phyloP scores from a whole-genome alignment of 83 land plant species.

The Larix sibirica region DNA sequence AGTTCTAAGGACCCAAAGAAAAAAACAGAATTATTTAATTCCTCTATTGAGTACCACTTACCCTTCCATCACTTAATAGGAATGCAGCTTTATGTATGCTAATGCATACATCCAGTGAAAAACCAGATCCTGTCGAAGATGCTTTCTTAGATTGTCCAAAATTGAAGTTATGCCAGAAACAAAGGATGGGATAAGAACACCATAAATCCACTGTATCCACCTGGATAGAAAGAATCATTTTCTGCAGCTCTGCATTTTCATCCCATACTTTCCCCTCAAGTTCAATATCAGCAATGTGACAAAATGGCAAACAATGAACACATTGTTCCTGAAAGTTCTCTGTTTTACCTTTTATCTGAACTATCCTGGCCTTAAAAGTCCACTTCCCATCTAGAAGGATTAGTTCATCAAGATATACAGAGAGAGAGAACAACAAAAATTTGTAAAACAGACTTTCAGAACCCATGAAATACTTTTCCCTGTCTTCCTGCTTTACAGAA shows the following conservation, averaged over 20 bases:
- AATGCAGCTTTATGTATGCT: slow-evolving; percentile 58
- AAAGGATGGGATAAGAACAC: slow-evolving; percentile 64
- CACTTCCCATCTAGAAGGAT: slow-evolving; percentile 1
- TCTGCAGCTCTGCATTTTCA: not conserved
- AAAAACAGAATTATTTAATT: not conserved
- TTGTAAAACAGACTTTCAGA: not conserved
- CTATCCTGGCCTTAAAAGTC: slow-evolving; percentile 25
- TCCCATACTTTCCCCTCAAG: slow-evolving; percentile 18
- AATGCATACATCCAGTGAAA: slow-evolving; percentile 24
- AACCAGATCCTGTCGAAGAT: slow-evolving; percentile 22
- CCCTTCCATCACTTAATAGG: slow-evolving; percentile 89
- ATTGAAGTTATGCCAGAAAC: slow-evolving; percentile 45
- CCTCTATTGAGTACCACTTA: slow-evolving; percentile 25
- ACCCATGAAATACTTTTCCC: not conserved
- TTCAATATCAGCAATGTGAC: slow-evolving; percentile 32
- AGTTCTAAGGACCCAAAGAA: not conserved
- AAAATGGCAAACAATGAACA: slow-evolving; percentile 41
- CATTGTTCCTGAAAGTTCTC: slow-evolving; percentile 17
- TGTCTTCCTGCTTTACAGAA: not conserved
- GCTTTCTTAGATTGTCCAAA: slow-evolving; percentile 30
- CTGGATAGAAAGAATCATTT: slow-evolving; percentile 17
- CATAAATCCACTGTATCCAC: slow-evolving; percentile 61
- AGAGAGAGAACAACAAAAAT: not conserved
- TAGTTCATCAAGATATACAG: slow-evolving; percentile 20
- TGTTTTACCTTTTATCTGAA: slow-evolving; percentile 29